These are phyloP conservation scores for Anthracocystis walkeri DNA, from an alignment of 1,284 basidiomycete species.

Conservation along the genomic window DNA sequence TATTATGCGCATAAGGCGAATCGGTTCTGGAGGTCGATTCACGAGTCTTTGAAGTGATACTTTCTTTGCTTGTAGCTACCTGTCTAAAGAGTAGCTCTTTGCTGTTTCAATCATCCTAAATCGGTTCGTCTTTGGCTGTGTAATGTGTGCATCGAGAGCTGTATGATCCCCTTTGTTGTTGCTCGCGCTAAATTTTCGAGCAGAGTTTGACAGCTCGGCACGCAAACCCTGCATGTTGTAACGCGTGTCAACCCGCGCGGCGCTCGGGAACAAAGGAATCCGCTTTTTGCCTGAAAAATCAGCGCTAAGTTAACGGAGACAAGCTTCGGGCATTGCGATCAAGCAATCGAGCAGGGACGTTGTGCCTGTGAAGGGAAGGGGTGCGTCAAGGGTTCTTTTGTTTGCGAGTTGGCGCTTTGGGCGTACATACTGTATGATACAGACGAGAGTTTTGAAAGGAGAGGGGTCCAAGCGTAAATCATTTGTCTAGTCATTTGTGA, in stretches of 20 bases:
- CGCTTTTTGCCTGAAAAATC: too few species aligned
- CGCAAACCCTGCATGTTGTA: slow-evolving; percentile 4
- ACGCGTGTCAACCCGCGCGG: not conserved
- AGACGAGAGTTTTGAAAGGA: not conserved
- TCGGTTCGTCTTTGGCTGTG: not conserved
- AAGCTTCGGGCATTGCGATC: too few species aligned
- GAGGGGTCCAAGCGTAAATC: slow-evolving; percentile 2
- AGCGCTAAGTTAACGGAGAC: too few species aligned
- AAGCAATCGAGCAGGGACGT: not conserved
- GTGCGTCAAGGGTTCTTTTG: too few species aligned
- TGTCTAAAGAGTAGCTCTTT: too few species aligned
- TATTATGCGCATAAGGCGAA: not conserved
- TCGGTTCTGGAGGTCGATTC: not conserved
- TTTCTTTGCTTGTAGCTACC: too few species aligned
- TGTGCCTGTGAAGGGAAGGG: not conserved
- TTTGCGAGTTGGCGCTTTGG: not conserved
- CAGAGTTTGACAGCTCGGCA: slow-evolving; percentile 33
- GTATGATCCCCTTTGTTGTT: not conserved
- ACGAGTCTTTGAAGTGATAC: not conserved
- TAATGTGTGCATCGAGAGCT: not conserved
- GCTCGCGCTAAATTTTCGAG: not conserved
- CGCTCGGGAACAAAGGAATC: slow-evolving; percentile 13
- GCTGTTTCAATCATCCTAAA: too few species aligned
- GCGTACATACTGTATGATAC: not conserved
- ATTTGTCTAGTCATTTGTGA: not conserved